These are phyloP conservation scores for Apiotrichum sp. DNA, from an alignment of 1,284 basidiomycete species.

Conservation along the genomic window DNA sequence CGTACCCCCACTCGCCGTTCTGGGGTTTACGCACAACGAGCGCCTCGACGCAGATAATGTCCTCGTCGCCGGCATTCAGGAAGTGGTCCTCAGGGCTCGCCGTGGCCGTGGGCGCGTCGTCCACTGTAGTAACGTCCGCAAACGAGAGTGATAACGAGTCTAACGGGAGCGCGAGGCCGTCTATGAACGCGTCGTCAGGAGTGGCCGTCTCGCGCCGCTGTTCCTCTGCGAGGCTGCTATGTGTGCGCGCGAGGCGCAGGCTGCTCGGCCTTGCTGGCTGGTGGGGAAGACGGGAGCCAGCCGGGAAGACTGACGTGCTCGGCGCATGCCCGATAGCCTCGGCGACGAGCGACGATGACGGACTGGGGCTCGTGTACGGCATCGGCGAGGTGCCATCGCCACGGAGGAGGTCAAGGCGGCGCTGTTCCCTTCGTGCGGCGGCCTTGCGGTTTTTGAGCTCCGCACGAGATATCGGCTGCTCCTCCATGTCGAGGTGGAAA, in stretches of 20 bases:
- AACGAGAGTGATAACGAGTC: slow-evolving; percentile 43
- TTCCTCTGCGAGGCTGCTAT: background rate
- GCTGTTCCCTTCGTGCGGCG: slow-evolving; percentile 25
- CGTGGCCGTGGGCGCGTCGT: slow-evolving; percentile 8
- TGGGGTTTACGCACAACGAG: slow-evolving; percentile 42
- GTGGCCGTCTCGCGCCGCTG: background rate
- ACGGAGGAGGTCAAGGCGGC: slow-evolving; percentile 38
- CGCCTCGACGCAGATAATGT: slow-evolving; percentile 46
- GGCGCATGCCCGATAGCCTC: slow-evolving; percentile 15
- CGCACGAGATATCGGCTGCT: slow-evolving; percentile 9
- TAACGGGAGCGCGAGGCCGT: slow-evolving; percentile 33
- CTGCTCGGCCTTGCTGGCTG: slow-evolving; percentile 5
- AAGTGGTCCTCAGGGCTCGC: background rate
- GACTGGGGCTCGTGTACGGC: slow-evolving; percentile 9
- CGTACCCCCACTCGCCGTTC: slow-evolving; percentile 16
- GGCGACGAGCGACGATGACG: slow-evolving; percentile 12
- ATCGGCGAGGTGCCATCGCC: slow-evolving; percentile 36
- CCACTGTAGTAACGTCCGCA: slow-evolving; percentile 30
- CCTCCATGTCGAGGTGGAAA: slow-evolving; percentile 26
- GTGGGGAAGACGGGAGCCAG: slow-evolving; percentile 11
- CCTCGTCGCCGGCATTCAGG: slow-evolving; percentile 10
- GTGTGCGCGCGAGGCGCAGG: slow-evolving; percentile 26
- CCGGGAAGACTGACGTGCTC: slow-evolving; percentile 17
- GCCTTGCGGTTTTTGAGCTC: slow-evolving; percentile 30
- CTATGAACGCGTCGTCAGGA: slow-evolving; percentile 23